Conservation (phyloP, 768 basidiomycete species). For the Lactarius vividus region DNA sequence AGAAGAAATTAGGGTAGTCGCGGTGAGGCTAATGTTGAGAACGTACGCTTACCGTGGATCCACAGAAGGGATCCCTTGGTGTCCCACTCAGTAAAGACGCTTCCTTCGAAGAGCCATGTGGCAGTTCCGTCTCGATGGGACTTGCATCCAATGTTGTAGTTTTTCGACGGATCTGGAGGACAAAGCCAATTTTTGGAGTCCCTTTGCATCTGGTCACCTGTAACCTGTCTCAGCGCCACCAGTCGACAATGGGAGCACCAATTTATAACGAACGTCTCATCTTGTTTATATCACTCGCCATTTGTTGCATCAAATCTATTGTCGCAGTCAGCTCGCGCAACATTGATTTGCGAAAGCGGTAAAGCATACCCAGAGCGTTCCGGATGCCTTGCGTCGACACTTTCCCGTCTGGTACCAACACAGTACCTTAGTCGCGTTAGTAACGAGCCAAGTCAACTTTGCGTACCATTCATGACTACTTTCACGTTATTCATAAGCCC, state of each 20-base stretch:
- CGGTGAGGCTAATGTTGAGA: background rate
- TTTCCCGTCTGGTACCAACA: background rate
- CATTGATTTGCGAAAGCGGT: background rate
- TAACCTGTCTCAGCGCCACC: background rate
- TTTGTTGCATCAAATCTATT: background rate
- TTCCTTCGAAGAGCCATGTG: background rate
- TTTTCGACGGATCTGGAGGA: conserved; percentile 12
- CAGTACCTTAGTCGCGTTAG: background rate
- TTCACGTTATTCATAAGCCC: conserved; percentile 1
- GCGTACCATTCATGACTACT: conserved; percentile 7
- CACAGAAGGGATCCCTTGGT: background rate
- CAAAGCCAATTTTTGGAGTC: conserved; percentile 1
- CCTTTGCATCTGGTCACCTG: conserved; percentile 1
- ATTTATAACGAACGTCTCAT: background rate
- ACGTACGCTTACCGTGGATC: conserved; percentile 13
- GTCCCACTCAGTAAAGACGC: background rate
- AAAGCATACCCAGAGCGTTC: background rate
- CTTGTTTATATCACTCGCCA: background rate
- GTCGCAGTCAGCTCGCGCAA: background rate
- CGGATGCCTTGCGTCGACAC: background rate
- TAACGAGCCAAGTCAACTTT: fast-evolving
- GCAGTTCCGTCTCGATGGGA: background rate
- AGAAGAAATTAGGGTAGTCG: background rate
- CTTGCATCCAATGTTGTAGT: background rate
- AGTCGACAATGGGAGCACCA: too few species aligned